Evolutionary conservation across 2,329 filamentous ascomycete species (phyloP).

Genomic region (Nemania serpens): DNA sequence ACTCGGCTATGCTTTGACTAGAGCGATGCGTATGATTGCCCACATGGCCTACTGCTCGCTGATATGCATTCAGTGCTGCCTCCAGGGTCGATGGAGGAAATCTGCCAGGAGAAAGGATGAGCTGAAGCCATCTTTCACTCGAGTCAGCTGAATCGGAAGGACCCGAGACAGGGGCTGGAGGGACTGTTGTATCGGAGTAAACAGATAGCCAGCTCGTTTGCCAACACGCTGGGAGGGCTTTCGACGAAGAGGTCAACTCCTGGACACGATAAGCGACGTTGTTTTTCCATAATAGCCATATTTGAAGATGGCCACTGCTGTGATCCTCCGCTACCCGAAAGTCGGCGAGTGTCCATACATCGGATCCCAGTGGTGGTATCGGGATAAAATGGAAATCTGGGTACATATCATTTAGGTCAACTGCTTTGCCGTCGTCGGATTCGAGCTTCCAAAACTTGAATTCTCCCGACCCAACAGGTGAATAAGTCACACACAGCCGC

Average conservation of each 20-base stretch:
- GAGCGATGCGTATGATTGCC: conserved; percentile 47
- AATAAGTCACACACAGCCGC: conserved; percentile 76
- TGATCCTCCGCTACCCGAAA: conserved; percentile 66
- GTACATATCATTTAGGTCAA: conserved; percentile 74
- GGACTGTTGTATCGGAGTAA: conserved; percentile 61
- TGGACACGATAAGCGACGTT: conserved; percentile 79
- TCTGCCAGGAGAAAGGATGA: conserved; percentile 80
- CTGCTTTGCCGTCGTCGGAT: conserved; percentile 64
- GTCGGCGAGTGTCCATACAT: conserved; percentile 80
- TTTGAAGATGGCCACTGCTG: conserved; percentile 54
- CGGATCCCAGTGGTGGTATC: conserved; percentile 70
- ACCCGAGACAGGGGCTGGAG: conserved; percentile 61
- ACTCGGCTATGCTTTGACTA: conserved; percentile 70
- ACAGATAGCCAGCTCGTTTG: conserved; percentile 71
- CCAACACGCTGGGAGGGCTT: conserved; percentile 66
- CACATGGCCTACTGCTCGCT: conserved; percentile 60
- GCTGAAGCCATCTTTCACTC: conserved; percentile 84
- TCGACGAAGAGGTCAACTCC: conserved; percentile 72
- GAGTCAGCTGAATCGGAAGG: conserved; percentile 69
- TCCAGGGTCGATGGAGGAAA: conserved; percentile 82
- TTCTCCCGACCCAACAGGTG: conserved; percentile 81
- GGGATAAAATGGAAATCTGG: conserved; percentile 67
- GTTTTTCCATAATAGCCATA: conserved; percentile 86
- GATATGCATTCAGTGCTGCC: conserved; percentile 81
- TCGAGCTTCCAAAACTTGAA: conserved; percentile 92